Evolutionary conservation across 805 yeast species (phyloP).

Genomic region (Teunomyces atbi): DNA sequence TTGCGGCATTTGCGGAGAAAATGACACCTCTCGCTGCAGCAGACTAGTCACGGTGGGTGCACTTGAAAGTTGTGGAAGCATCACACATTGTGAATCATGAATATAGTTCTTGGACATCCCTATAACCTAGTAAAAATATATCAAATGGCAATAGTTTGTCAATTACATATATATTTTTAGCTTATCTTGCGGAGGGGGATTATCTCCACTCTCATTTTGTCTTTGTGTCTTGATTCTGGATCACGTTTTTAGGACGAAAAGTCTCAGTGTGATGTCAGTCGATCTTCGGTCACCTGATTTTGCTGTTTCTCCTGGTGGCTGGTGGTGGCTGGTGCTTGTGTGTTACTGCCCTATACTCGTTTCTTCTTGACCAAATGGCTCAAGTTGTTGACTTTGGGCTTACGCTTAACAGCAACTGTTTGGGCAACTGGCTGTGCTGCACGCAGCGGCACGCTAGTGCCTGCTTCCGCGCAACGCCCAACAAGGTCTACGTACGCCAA

Average conservation of each 20-base stretch:
- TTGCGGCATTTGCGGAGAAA: constrained; percentile 3
- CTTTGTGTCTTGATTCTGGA: neutral
- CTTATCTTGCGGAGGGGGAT: neutral
- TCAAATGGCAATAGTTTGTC: neutral
- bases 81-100: neutral
- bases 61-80: neutral
- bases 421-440: neutral
- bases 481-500: constrained; percentile 2
- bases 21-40: neutral
- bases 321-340: too few species aligned
- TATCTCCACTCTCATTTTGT: neutral
- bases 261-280: too few species aligned
- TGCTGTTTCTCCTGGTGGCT: too few species aligned
- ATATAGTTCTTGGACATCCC: neutral
- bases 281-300: neutral
- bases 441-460: neutral
- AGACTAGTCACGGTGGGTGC: neutral
- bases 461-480: constrained; percentile 4
- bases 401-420: constrained; percentile 6
- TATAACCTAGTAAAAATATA: neutral
- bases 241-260: neutral
- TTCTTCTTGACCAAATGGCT: constrained; percentile 7
- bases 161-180: neutral
- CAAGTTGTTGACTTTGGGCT: constrained; percentile 4
- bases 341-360: neutral